A percentile compares a stretch with the other conserved stretches of the same genome.
These are phyloP conservation scores for Rosa multiflora DNA, from an alignment of 306 rosid species.

Conservation along the genomic window DNA sequence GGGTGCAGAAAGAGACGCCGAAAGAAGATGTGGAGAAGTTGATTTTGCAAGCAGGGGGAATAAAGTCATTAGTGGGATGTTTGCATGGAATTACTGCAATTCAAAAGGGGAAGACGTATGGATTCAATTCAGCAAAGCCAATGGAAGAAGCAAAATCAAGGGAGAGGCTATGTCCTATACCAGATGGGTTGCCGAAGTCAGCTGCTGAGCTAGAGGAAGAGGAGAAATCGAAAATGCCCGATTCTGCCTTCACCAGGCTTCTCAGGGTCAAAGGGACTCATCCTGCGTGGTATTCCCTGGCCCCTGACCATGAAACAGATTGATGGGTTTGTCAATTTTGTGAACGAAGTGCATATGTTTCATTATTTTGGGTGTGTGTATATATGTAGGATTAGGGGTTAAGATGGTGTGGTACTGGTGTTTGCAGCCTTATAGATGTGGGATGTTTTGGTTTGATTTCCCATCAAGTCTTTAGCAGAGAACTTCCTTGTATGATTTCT, in stretches of 20 bases:
- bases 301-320: slow-evolving; percentile 87
- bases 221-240: slow-evolving; percentile 65
- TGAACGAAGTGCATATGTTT: neutral
- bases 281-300: slow-evolving; percentile 83
- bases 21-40: slow-evolving; percentile 71
- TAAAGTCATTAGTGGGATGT: slow-evolving; percentile 69
- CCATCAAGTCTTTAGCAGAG: neutral
- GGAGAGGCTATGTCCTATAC: slow-evolving; percentile 47
- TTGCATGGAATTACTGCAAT: slow-evolving; percentile 59
- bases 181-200: slow-evolving; percentile 91
- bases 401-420: neutral
- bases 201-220: slow-evolving; percentile 69
- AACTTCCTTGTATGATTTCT: neutral
- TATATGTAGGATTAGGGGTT: neutral
- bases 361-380: neutral
- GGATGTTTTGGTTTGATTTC: neutral
- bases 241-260: slow-evolving; percentile 70
- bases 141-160: slow-evolving; percentile 18
- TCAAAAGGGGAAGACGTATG: slow-evolving; percentile 44
- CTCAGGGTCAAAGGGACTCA: slow-evolving; percentile 64
- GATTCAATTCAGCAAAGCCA: slow-evolving; percentile 14
- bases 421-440: neutral
- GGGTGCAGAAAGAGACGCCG: slow-evolving; percentile 61
- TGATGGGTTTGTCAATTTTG: slow-evolving; percentile 25
- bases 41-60: slow-evolving; percentile 65